Base-by-base conservation (phyloP, 2,329 filamentous ascomycete species). In the Cytospora schulzeri region DNA sequence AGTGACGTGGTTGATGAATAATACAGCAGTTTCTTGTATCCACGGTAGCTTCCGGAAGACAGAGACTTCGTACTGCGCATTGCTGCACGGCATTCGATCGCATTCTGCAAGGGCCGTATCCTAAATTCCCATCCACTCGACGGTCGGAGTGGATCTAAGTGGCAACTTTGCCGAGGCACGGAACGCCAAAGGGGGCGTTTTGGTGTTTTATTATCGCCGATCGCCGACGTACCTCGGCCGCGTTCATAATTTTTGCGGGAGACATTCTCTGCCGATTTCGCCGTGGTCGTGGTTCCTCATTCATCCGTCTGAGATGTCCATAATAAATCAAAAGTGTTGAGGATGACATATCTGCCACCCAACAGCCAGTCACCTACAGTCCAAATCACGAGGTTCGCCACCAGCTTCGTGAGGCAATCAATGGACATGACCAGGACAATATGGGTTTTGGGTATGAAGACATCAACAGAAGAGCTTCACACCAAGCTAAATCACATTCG, bases 1-100 rank as follows among this genome's bases (percentile, higher is more conserved):
- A 41, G 58, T 60, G 58, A 60, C 58, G 58, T 54, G 58, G 29
- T 53, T 33, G 50, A 52, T 60, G 57, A 60, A 60, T 60, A 60
- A 60, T 60, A 2, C 38, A 41, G 8, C 57, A 54, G 22, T 14
- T 17, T 41, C 48, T 3, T 11, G 22, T 45, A 45, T 41, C 58
- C 58, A 41, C 24, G 38, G 38, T 41, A 41, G 38, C 38, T 41
- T 41, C 38, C 17, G 38, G 38, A 41, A 41, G 5, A 2, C 38
- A 41, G 38, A 41, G 15, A 7, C 38, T 41, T 41, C 38, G 38
- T 17, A 11, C 15, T 6, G 15, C 38, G 38, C 38, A 41, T 41
- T 41, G 38, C n/a, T 41, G 7, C 38, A 41, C 38, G 15, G 38
- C 17, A 9, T 41, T 41, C 17, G 33, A 35, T 41, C 38, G 38